Conservation (phyloP, 2,329 filamentous ascomycete species). For the Ceratocystis ficicola region DNA sequence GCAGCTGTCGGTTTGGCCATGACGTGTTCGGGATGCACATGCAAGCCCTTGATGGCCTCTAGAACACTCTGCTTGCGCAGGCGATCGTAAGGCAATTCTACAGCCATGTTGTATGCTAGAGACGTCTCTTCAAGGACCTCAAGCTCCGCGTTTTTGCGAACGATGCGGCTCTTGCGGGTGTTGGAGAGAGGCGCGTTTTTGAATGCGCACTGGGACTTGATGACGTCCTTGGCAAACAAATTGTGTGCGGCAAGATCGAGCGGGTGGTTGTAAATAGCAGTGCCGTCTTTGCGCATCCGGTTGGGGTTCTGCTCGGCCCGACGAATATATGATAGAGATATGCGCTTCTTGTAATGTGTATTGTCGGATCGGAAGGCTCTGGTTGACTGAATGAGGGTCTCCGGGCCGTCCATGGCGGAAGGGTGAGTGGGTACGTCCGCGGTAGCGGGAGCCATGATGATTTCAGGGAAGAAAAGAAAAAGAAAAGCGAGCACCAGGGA, state of each 20-base stretch:
- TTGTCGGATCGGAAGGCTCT: slow-evolving; percentile 4
- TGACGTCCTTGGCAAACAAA: background rate
- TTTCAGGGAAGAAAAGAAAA: background rate
- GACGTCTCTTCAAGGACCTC: slow-evolving; percentile 14
- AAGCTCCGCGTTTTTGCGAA: background rate
- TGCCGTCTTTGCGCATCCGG: slow-evolving; percentile 16
- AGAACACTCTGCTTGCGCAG: slow-evolving; percentile 10
- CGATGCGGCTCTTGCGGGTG: background rate
- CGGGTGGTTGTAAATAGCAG: slow-evolving; percentile 9
- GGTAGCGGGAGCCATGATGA: slow-evolving; percentile 7
- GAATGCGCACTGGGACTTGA: background rate
- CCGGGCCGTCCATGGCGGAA: background rate
- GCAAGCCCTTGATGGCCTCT: background rate
- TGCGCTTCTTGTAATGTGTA: slow-evolving; percentile 10
- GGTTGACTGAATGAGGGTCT: background rate
- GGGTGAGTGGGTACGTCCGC: background rate
- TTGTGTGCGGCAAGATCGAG: background rate
- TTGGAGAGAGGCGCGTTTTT: background rate
- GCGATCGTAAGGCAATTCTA: slow-evolving; percentile 16
- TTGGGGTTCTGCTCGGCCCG: slow-evolving; percentile 12
- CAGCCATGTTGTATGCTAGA: slow-evolving; percentile 5
- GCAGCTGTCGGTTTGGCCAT: background rate
- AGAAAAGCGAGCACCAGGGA: background rate
- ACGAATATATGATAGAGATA: slow-evolving; percentile 9
- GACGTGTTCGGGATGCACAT: background rate